Conservation (phyloP, 2,329 filamentous ascomycete genomes). For the Aspergillus fischeri region DNA sequence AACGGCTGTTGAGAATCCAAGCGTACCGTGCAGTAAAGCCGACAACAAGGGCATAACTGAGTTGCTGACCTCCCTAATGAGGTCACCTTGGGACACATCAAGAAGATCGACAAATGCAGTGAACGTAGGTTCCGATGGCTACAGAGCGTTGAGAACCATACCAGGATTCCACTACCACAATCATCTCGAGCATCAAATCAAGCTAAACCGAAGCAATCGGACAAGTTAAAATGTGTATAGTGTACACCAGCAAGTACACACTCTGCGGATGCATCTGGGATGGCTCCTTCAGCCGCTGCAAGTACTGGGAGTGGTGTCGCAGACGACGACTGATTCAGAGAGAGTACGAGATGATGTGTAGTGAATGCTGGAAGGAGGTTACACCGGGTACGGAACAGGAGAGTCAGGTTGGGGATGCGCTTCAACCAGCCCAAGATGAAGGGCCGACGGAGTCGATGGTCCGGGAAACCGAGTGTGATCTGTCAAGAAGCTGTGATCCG, state of each 20-base stretch:
- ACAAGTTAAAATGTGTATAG: constrained; percentile 16
- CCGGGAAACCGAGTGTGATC: not conserved
- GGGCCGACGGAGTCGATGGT: not conserved
- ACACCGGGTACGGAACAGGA: constrained; percentile 1
- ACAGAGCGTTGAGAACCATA: not conserved
- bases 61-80: no score
- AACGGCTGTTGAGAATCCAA: no score
- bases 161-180: not conserved
- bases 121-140: no score
- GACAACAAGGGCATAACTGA: no score
- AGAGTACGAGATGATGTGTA: constrained; percentile 12
- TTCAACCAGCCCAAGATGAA: not conserved
- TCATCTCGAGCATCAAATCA: not conserved
- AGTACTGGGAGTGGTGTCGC: not conserved
- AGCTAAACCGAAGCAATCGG: not conserved
- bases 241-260: constrained; percentile 14
- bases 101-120: no score
- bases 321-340: constrained; percentile 7
- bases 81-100: no score
- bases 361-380: constrained; percentile 12
- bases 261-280: constrained; percentile 24
- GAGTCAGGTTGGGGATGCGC: not conserved
- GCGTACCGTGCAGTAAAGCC: no score
- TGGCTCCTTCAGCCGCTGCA: constrained; percentile 6
- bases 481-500: not conserved